Conservation (phyloP, 345 rosid genomes). For the Euphorbia pulcherrima region DNA sequence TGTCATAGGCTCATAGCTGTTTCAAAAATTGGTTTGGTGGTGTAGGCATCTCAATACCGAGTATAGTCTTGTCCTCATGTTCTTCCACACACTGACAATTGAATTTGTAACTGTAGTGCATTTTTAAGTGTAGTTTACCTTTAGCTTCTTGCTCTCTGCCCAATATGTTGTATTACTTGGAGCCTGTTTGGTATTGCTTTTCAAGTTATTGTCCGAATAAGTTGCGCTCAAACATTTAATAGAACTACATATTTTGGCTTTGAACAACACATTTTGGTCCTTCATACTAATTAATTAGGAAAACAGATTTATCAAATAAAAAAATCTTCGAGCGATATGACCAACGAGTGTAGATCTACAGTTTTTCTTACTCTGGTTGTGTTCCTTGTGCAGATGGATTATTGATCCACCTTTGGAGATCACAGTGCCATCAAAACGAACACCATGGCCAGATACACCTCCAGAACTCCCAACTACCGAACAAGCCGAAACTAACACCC, state of each 20-base stretch:
- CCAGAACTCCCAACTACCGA: constrained; percentile 66
- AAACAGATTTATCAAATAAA: background rate
- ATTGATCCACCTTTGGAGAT: constrained; percentile 86
- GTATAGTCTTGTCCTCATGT: background rate
- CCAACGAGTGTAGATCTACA: background rate
- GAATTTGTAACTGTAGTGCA: background rate
- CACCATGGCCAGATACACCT: constrained; percentile 94
- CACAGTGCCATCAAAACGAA: constrained; percentile 74
- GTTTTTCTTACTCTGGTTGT: constrained; percentile 11
- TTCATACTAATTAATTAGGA: too few species aligned
- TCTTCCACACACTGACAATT: background rate
- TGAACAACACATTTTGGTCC: too few species aligned
- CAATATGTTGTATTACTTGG: background rate
- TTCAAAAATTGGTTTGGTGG: too few species aligned
- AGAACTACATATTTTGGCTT: too few species aligned
- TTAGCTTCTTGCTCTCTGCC: background rate
- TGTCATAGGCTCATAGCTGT: too few species aligned
- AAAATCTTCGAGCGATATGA: background rate
- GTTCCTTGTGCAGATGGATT: constrained; percentile 59
- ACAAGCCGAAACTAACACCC: constrained; percentile 31
- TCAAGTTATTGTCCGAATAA: too few species aligned
- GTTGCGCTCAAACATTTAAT: too few species aligned
- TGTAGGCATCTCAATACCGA: background rate
- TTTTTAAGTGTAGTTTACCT: background rate
- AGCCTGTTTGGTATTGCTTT: too few species aligned